Evolutionary conservation across 73 alveolate species (phyloP), one percentile per base, ranked within the genome.

Genomic region (Paramecium sexaurelia): DNA sequence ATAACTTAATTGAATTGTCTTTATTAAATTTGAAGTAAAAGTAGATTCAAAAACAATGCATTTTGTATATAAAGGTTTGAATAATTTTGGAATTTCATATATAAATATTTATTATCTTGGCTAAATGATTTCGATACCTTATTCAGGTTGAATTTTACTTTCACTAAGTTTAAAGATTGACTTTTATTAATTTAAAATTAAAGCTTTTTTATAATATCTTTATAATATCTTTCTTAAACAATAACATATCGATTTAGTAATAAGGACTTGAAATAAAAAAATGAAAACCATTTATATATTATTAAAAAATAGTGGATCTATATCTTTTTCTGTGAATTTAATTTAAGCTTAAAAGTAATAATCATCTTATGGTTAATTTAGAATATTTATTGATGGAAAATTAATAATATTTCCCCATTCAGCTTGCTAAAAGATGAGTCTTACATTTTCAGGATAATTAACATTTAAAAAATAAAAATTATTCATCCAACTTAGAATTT

Each of bases 391-490:
- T 0, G 39, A n/a, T 7, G 87, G 87, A 73, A 73, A 29, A 15
- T 10, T 73, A n/a, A 73, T 35, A 10, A 73, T 20, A 32, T 35
- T 20, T 6, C 87, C 24, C 87, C 87, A 73, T 15, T 73, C 57
- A 33, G 56, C 39, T 73, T 73, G 15, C 4, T 73, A 32, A 73
- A 73, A 73, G 15, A 73, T 10, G 8, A 73, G 55, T 73, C 45
- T 35, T 10, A 73, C 87, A 17, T 73, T 73, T 37, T 37, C 87
- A n/a, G 87, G 87, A 37, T 73, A 73, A n/a, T 73, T 35, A 32
- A 73, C 45, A 37, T 73, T 73, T 24, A 73, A 29, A 13, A n/a
- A 73, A 37, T 73, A 73, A 10, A 73, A 73, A 20, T 73, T 73
- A 73, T 73, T 73, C 19, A 73, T 32, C 87, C 87, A 73, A 73